A percentile compares a stretch with the other conserved stretches of the same genome.
Conservation (phyloP, 768 basidiomycete species). For the Mycena vulgaris region DNA sequence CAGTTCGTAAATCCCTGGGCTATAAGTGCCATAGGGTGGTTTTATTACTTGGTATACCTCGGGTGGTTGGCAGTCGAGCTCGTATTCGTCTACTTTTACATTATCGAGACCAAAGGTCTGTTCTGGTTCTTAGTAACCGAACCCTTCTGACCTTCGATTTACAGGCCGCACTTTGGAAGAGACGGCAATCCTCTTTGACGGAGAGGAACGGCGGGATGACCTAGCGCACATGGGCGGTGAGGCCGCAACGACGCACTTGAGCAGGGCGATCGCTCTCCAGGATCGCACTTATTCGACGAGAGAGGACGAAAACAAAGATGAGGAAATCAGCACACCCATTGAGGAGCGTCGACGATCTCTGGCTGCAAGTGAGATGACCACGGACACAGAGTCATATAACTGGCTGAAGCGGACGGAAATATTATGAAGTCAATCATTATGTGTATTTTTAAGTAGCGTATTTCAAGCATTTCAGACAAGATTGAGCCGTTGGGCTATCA, state of each 20-base stretch:
- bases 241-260: slow-evolving; percentile 55
- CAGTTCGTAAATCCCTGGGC: slow-evolving; percentile 88
- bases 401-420: slow-evolving; percentile 28
- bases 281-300: slow-evolving; percentile 30
- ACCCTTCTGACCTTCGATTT: slow-evolving; percentile 26
- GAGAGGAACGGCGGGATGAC: slow-evolving; percentile 63
- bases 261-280: slow-evolving; percentile 35
- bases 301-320: too few relatives aligned
- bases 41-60: slow-evolving; percentile 67
- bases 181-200: slow-evolving; percentile 81
- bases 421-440: slow-evolving; percentile 16
- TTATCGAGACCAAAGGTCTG: slow-evolving; percentile 77
- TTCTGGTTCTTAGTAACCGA: neutral
- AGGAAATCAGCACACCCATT: slow-evolving; percentile 5
- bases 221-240: slow-evolving; percentile 64
- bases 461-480: too few relatives aligned
- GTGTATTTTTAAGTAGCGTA: slow-evolving; percentile 22
- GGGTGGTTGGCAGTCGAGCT: slow-evolving; percentile 78
- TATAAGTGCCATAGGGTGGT: slow-evolving; percentile 69
- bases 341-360: slow-evolving; percentile 20
- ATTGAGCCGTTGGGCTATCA: too few relatives aligned
- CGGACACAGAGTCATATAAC: slow-evolving; percentile 31
- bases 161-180: slow-evolving; percentile 79
- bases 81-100: slow-evolving; percentile 65
- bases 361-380: slow-evolving; percentile 24